Evolutionary conservation across 73 alveolate species (phyloP).

Genomic region (Blepharisma japonicum): DNA sequence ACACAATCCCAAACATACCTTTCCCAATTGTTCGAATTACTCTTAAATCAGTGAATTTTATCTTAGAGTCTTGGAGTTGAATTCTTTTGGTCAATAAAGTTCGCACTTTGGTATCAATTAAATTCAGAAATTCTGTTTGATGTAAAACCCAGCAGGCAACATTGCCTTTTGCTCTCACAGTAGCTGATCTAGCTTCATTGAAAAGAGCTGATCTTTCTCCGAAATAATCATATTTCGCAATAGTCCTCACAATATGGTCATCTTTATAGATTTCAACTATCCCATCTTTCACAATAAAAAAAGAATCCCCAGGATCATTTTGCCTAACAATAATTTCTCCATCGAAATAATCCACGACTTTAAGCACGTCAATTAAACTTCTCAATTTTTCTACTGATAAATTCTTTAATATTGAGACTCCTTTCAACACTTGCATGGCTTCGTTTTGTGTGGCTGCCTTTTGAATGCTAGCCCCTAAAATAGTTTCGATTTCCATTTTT

Average conservation of each 20-base stretch:
- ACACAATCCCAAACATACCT: constrained; percentile 61
- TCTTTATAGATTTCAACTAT: constrained; percentile 44
- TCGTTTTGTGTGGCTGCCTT: neutral
- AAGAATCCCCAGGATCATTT: constrained; percentile 64
- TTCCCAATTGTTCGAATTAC: constrained; percentile 38
- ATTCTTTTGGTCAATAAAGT: constrained; percentile 29
- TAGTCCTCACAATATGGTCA: constrained; percentile 38
- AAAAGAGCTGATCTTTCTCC: constrained; percentile 55
- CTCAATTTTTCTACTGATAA: neutral
- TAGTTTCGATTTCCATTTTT: neutral
- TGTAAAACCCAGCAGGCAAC: constrained; percentile 41
- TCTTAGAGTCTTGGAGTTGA: constrained; percentile 29
- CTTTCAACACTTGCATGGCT: constrained; percentile 18
- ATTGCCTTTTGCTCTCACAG: constrained; percentile 57
- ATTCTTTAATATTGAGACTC: neutral
- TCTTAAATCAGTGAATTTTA: constrained; percentile 36
- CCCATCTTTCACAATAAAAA: constrained; percentile 55
- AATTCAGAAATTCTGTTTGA: constrained; percentile 49
- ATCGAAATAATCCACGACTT: neutral
- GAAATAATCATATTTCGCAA: constrained; percentile 50
- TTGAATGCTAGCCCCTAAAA: neutral
- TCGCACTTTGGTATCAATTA: constrained; percentile 51
- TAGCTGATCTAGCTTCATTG: constrained; percentile 58
- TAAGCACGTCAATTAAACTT: neutral
- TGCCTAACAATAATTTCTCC: constrained; percentile 49